Evolutionary conservation across 768 basidiomycete species (phyloP).

Genomic region (Suillus plorans): DNA sequence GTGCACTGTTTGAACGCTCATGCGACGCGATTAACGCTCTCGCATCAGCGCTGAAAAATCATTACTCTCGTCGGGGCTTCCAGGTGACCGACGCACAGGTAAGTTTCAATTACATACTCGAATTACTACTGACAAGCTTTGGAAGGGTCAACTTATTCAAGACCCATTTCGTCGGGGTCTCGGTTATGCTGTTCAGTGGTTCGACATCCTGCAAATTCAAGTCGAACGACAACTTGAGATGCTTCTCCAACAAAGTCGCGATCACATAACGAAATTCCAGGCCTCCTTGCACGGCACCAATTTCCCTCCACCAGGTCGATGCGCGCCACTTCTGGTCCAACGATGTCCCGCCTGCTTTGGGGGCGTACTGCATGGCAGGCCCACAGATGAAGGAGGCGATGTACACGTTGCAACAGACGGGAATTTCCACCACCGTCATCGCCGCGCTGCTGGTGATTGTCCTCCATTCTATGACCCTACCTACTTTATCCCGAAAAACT

Average conservation of each 20-base stretch:
- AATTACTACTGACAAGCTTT: background rate
- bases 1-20: conserved; percentile 33
- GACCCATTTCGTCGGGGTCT: conserved; percentile 35
- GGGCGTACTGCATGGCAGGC: background rate
- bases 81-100: background rate
- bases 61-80: conserved; percentile 16
- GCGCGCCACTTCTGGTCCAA: background rate
- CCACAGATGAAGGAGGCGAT: conserved; percentile 28
- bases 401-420: conserved; percentile 39
- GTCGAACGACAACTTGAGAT: conserved; percentile 17
- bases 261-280: background rate
- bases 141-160: conserved; percentile 20
- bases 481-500: conserved; percentile 33
- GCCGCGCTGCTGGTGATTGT: conserved; percentile 28
- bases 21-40: conserved; percentile 29
- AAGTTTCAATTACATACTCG: conserved; percentile 11
- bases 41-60: background rate
- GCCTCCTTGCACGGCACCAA: background rate
- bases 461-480: conserved; percentile 31
- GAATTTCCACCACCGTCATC: conserved; percentile 18
- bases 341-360: background rate
- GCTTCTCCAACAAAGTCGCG: conserved; percentile 4
- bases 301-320: background rate
- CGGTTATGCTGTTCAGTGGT: conserved; percentile 30
- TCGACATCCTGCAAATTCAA: conserved; percentile 17